Percentiles rank a stretch among this genome's conserved stretches.
Evolutionary conservation across 441 rosid genomes (phyloP).

Genomic region (Syzygium syzygioides): DNA sequence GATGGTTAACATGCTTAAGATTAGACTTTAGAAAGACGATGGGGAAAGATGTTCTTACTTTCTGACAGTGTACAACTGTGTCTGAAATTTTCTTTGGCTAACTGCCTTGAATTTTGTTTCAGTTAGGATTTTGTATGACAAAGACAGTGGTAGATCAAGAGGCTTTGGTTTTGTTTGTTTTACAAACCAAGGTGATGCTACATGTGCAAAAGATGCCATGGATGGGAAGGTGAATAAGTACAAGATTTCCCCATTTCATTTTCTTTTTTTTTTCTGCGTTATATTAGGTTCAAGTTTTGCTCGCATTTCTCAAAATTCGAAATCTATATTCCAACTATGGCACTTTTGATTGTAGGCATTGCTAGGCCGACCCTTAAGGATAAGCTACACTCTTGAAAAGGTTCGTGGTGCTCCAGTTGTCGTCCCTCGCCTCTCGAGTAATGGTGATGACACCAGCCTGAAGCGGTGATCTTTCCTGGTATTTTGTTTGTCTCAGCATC

Average conservation of each 20-base stretch:
- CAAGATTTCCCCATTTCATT: neutral
- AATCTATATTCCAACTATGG: neutral
- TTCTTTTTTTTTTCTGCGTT: neutral
- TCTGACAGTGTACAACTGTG: neutral
- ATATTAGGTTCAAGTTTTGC: neutral
- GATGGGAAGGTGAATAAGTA: conserved; percentile 61
- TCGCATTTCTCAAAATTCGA: neutral
- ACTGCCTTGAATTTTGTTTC: conserved; percentile 7
- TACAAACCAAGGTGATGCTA: conserved; percentile 45
- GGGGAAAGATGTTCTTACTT: neutral
- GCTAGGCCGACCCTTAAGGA: conserved; percentile 65
- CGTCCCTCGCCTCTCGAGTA: conserved; percentile 42
- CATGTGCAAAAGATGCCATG: conserved; percentile 74
- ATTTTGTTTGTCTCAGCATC: neutral
- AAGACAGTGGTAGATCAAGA: conserved; percentile 72
- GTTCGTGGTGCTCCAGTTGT: conserved; percentile 82
- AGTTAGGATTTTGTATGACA: conserved; percentile 77
- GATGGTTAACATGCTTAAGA: neutral
- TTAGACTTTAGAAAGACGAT: neutral
- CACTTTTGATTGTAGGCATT: conserved; percentile 44
- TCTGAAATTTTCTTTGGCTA: neutral
- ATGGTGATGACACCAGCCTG: neutral
- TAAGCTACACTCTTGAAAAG: conserved; percentile 60
- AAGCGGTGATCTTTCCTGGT: neutral
- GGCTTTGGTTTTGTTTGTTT: conserved; percentile 83